Base-by-base conservation (phyloP, 192 early-diverging fungal genomes). In the Entophlyctis luteolus region DNA sequence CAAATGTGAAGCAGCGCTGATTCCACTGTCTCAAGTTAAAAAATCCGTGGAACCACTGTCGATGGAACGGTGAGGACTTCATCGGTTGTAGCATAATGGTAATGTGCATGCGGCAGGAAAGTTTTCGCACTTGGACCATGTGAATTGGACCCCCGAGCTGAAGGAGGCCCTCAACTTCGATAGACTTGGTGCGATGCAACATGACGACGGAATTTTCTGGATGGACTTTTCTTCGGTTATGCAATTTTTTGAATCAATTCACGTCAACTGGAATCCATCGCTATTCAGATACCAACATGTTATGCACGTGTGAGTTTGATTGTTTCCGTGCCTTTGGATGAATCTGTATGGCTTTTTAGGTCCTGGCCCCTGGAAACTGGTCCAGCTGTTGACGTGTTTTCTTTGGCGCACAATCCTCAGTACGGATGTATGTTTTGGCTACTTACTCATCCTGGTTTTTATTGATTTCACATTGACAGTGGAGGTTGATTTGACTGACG, bases 131-230 rank as follows among this genome's bases (percentile, higher is more conserved):
- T 23, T 62, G 3, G 74, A 75, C 50, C 4, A 60, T 5, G 27
- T 20, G 2, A 58, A 67, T 39, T 95, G 93, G 93, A 91, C 90
- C 1, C 74, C 80, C 2, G 81, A 86, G 14, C 70, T 93, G 39
- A 89, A 77, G 72, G 55, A 65, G 31, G 79, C 70, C 10, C 76
- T 95, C 35, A 78, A 86, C 56, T 95, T 89, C 73, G 89, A 93
- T 65, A 89, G 85, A 8, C 65, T 74, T 34, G 69, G 59, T 2
- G 90, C 90, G 12, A 73, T 82, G 31, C 68, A 84, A 46, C 76
- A 81, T 48, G 93, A 95, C 67, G 87, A 91, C 56, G 93, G 93
- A 16, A 86, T 91, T 1, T 95, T 95, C 67, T 94, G 93, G 91
- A 92, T 97, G 25, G 85, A 92, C 58, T 97, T 83, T 67, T 88